Conservation (phyloP, 192 early-diverging fungal genomes). For the Paraglomus occultum region DNA sequence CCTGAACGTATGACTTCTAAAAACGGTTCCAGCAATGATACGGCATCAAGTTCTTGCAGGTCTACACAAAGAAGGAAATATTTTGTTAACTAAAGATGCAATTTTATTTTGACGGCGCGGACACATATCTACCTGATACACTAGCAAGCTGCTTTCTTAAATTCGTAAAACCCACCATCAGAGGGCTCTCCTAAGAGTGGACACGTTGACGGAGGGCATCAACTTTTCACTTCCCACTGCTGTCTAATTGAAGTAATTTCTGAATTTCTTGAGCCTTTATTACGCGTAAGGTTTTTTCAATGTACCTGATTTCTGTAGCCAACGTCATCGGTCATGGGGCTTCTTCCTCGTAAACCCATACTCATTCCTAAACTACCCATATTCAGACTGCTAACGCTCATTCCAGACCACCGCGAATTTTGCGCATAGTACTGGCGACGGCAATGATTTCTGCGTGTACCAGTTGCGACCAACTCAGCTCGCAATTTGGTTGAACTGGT, state of each 20-base stretch:
- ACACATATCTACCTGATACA: slow-evolving; percentile 41
- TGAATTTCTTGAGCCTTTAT: too few species aligned
- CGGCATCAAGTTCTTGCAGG: slow-evolving; percentile 60
- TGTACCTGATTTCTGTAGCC: slow-evolving; percentile 49
- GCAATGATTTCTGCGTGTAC: slow-evolving; percentile 72
- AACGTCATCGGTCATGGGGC: slow-evolving; percentile 38
- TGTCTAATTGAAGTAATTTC: too few species aligned
- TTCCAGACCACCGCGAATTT: slow-evolving; percentile 78
- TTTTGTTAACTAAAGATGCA: background rate
- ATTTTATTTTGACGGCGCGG: background rate
- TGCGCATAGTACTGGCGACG: slow-evolving; percentile 76
- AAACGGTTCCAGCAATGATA: slow-evolving; percentile 83
- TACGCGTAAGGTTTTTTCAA: background rate
- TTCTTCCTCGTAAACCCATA: slow-evolving; percentile 53
- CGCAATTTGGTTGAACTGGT: slow-evolving; percentile 36
- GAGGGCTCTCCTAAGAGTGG: slow-evolving; percentile 54
- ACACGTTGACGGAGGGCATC: too few species aligned
- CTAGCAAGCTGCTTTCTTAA: slow-evolving; percentile 58
- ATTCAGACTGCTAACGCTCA: slow-evolving; percentile 52
- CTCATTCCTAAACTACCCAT: slow-evolving; percentile 60
- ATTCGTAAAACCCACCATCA: slow-evolving; percentile 69
- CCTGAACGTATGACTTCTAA: slow-evolving; percentile 89
- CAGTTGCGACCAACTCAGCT: slow-evolving; percentile 68
- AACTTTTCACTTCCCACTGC: too few species aligned
- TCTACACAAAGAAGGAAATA: slow-evolving; percentile 39